Percentiles rank a stretch among this genome's conserved stretches.
Evolutionary conservation across 140 eudicot genomes (phyloP).

Genomic region (Stevia rebaudiana): DNA sequence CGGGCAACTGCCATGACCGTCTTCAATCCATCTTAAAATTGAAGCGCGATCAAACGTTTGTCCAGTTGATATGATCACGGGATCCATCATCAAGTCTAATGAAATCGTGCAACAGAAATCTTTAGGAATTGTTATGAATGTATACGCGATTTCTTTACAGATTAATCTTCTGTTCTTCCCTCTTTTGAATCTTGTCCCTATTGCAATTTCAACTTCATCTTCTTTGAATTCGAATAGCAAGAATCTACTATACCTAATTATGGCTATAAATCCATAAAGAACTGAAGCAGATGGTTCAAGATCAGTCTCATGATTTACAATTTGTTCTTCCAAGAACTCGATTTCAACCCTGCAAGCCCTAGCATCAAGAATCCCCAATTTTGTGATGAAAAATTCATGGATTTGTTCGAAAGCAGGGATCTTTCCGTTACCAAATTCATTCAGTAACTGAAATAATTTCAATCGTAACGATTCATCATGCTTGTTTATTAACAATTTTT

Average conservation of each 20-base stretch:
- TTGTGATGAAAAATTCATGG: conserved; percentile 37
- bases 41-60: conserved; percentile 85
- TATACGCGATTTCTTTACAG: conserved; percentile 46
- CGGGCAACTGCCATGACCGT: conserved; percentile 82
- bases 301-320: conserved; percentile 70
- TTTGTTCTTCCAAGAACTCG: conserved; percentile 81
- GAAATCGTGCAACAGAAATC: conserved; percentile 82
- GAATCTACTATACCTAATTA: conserved; percentile 64
- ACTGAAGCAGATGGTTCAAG: conserved; percentile 58
- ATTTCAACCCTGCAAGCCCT: conserved; percentile 58
- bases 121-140: conserved; percentile 54
- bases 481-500: conserved; percentile 42
- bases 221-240: conserved; percentile 66
- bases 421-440: conserved; percentile 52
- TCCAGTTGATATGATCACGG: conserved; percentile 74
- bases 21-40: conserved; percentile 74
- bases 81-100: conserved; percentile 79
- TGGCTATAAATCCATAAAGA: conserved; percentile 71
- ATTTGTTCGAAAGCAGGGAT: conserved; percentile 34
- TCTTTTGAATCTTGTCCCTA: conserved; percentile 29
- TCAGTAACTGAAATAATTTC: conserved; percentile 37
- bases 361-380: conserved; percentile 45
- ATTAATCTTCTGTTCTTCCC: conserved; percentile 44
- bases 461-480: conserved; percentile 50
- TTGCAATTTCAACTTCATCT: conserved; percentile 41